Evolutionary conservation across 2,329 filamentous ascomycete species (phyloP).

Genomic region (Colletotrichum trifolii): DNA sequence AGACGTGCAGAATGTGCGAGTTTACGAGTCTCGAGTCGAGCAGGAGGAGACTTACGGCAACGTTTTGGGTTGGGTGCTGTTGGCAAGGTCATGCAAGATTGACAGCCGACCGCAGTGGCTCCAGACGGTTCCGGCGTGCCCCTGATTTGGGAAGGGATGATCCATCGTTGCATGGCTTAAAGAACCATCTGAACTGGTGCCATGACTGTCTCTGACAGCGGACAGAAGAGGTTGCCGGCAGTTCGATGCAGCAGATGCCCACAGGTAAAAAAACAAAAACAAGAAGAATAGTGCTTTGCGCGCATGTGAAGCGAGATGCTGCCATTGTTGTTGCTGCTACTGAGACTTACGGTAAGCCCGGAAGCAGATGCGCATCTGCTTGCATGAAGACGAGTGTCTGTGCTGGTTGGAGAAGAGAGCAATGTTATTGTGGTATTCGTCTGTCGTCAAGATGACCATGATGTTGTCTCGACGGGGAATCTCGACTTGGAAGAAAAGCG

Average conservation of each 20-base stretch:
- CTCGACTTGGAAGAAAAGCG: no score
- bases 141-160: slow-evolving; percentile 20
- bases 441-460: slow-evolving; percentile 6
- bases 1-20: no score
- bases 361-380: slow-evolving; percentile 15
- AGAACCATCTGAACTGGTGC: slow-evolving; percentile 9
- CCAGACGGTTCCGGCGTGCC: slow-evolving; percentile 14
- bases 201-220: background rate
- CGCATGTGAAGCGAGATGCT: no score
- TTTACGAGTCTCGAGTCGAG: slow-evolving; percentile 6
- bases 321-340: background rate
- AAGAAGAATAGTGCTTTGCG: background rate
- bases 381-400: slow-evolving; percentile 2
- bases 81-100: slow-evolving; percentile 29
- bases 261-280: background rate
- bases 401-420: background rate
- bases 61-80: background rate
- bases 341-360: background rate
- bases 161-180: slow-evolving; percentile 17
- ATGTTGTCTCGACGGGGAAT: no score
- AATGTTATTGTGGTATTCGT: slow-evolving; percentile 6
- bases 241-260: no score
- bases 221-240: background rate
- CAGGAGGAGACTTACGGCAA: background rate
- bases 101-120: slow-evolving; percentile 28